Evolutionary conservation across 116 monocot genomes (phyloP).

Genomic region (Iris pallida): DNA sequence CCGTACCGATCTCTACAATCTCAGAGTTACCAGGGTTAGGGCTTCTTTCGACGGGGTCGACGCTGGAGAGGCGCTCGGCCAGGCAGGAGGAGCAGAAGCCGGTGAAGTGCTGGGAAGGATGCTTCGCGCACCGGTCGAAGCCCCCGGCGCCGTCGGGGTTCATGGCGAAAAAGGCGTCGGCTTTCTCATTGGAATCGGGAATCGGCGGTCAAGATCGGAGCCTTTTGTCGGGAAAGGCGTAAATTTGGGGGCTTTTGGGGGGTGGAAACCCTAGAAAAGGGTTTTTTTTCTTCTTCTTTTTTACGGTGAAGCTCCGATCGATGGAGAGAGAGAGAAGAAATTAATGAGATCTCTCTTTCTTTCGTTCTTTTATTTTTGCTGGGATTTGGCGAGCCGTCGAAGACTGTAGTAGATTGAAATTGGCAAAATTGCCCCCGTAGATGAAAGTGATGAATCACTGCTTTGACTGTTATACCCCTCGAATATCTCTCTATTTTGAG

Average conservation of each 20-base stretch:
- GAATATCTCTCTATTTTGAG: too few relatives aligned
- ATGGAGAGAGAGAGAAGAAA: not conserved
- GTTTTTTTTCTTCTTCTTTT: not conserved
- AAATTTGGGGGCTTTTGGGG: too few relatives aligned
- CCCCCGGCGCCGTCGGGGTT: conserved; percentile 28
- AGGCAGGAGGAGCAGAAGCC: conserved; percentile 84
- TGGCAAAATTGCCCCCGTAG: not conserved
- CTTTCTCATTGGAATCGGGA: not conserved
- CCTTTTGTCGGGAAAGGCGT: not conserved
- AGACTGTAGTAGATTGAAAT: not conserved
- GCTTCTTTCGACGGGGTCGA: conserved; percentile 27
- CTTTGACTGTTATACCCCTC: not conserved
- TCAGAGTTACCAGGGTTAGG: conserved; percentile 10
- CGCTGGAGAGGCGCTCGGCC: conserved; percentile 54
- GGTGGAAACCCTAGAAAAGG: not conserved
- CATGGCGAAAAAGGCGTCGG: conserved; percentile 17
- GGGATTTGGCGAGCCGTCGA: conserved; percentile 11
- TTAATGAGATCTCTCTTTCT: not conserved
- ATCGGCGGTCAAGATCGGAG: not conserved
- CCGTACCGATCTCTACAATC: conserved; percentile 17
- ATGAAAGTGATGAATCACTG: not conserved
- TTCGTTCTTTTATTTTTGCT: not conserved
- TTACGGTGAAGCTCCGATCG: not conserved
- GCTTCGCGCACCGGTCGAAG: conserved; percentile 50
- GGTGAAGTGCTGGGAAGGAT: conserved; percentile 66